Evolutionary conservation across 805 yeast species (phyloP).

Genomic region (Wickerhamiella sergipiensis): DNA sequence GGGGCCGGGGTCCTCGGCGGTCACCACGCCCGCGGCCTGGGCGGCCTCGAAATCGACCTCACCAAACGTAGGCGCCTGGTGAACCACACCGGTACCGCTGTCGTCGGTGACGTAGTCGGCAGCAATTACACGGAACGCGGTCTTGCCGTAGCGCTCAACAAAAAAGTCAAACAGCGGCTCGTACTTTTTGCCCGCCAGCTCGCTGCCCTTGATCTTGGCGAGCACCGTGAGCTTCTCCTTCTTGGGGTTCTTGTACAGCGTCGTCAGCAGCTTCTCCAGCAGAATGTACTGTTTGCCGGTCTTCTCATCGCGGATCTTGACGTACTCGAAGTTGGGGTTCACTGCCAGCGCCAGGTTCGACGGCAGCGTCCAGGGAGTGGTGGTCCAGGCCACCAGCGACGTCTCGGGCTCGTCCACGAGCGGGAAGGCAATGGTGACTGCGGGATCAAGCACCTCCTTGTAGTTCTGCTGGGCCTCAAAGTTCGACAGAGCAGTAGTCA

Average conservation of each 20-base stretch:
- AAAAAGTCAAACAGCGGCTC: constrained; percentile 77
- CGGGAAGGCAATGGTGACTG: constrained; percentile 84
- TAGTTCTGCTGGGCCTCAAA: constrained; percentile 98
- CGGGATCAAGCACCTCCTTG: constrained; percentile 95
- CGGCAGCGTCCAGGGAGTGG: constrained; percentile 99
- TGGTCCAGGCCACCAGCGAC: constrained; percentile 91
- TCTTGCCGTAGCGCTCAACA: constrained; percentile 52
- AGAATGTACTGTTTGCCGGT: constrained; percentile 69
- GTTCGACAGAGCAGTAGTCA: constrained; percentile 90
- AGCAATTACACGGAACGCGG: constrained; percentile 66
- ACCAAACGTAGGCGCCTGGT: constrained; percentile 98
- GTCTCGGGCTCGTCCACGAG: constrained; percentile 69
- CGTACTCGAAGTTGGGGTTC: constrained; percentile 79
- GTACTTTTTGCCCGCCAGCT: constrained; percentile 66
- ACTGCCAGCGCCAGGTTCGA: constrained; percentile 87
- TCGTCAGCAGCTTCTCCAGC: constrained; percentile 66
- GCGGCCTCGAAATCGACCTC: constrained; percentile 92
- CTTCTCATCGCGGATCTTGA: constrained; percentile 83
- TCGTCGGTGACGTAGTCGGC: constrained; percentile 83
- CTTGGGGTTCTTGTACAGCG: constrained; percentile 89
- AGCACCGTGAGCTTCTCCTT: constrained; percentile 75
- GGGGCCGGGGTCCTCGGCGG: constrained; percentile 61
- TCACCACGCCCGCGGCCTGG: constrained; percentile 58
- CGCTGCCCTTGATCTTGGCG: constrained; percentile 66
- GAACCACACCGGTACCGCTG: constrained; percentile 98